These are phyloP conservation scores for Chrysopogon serrulatus DNA, from an alignment of 176 grass and related monocot genomes.

Conservation along the genomic window DNA sequence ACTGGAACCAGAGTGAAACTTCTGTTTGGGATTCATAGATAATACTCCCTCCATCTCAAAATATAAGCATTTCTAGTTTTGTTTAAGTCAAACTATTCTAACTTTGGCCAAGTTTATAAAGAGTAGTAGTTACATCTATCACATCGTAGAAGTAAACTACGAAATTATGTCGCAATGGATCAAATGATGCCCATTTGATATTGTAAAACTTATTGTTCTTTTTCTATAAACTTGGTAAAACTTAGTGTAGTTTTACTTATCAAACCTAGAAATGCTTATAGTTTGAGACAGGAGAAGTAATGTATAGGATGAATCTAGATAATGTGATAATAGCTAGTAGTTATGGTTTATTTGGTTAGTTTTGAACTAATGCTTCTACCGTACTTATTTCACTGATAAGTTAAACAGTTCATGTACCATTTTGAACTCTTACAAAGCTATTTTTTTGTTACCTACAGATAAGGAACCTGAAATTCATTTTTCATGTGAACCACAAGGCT, in stretches of 20 bases:
- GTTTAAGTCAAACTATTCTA: not conserved
- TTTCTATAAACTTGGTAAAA: not conserved
- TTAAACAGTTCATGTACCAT: not conserved
- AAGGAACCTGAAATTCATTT: conserved; percentile 56
- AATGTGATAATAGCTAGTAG: not conserved
- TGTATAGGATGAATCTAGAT: not conserved
- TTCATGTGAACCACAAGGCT: conserved; percentile 40
- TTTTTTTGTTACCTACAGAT: conserved; percentile 26
- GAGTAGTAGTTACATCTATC: not conserved
- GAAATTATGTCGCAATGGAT: not conserved
- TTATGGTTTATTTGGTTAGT: not conserved
- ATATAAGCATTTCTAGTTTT: not conserved
- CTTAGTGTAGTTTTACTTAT: not conserved
- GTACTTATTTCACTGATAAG: not conserved
- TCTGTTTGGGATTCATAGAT: not conserved
- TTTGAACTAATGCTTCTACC: conserved; percentile 19
- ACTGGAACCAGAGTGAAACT: not conserved
- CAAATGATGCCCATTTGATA: not conserved
- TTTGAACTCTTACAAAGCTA: not conserved
- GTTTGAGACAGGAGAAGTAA: not conserved
- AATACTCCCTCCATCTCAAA: not conserved
- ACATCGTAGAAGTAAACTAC: not conserved
- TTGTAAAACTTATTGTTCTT: not conserved
- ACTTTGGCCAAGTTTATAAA: not conserved
- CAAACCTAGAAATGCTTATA: not conserved